A percentile compares a stretch with the other conserved stretches of the same genome.
Evolutionary conservation across 2,329 filamentous ascomycete species (phyloP).

Genomic region (Knufia fluminis): DNA sequence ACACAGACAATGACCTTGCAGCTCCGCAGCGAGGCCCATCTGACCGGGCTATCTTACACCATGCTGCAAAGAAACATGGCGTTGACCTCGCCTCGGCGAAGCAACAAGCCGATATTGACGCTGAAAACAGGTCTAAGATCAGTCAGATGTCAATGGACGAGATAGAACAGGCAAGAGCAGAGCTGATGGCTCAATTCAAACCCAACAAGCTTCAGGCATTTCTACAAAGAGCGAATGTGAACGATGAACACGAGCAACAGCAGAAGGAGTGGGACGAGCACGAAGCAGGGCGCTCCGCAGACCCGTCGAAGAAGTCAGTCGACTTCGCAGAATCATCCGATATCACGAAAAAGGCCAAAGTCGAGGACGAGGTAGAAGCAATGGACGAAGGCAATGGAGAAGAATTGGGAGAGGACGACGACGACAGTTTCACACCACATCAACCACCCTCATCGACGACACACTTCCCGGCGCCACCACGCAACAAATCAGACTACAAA

Average conservation of each 20-base stretch:
- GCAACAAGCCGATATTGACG: conserved; percentile 58
- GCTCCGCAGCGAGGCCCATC: conserved; percentile 17
- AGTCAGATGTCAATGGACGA: conserved; percentile 71
- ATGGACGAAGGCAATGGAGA: too few relatives aligned
- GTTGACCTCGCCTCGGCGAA: conserved; percentile 46
- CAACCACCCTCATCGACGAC: conserved; percentile 33
- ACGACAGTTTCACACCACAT: conserved; percentile 27
- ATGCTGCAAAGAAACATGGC: conserved; percentile 16
- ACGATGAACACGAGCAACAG: conserved; percentile 41
- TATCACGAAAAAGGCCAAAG: conserved; percentile 3
- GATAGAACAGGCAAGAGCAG: conserved; percentile 69
- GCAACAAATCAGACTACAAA: conserved; percentile 44
- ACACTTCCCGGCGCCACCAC: conserved; percentile 38
- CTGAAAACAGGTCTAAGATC: conserved; percentile 67
- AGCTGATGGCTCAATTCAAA: conserved; percentile 69
- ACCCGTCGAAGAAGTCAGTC: conserved; percentile 24
- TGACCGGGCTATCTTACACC: conserved; percentile 19
- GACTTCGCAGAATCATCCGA: conserved; percentile 19
- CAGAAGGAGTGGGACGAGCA: conserved; percentile 13
- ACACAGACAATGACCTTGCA: conserved; percentile 11
- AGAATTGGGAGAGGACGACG: neutral
- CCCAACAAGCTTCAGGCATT: conserved; percentile 68
- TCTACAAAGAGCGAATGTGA: conserved; percentile 65
- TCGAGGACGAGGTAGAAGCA: conserved; percentile 8
- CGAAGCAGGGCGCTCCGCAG: neutral